Base-by-base conservation (phyloP, 1,284 basidiomycete species). In the Pseudozyma tsukubaensis region DNA sequence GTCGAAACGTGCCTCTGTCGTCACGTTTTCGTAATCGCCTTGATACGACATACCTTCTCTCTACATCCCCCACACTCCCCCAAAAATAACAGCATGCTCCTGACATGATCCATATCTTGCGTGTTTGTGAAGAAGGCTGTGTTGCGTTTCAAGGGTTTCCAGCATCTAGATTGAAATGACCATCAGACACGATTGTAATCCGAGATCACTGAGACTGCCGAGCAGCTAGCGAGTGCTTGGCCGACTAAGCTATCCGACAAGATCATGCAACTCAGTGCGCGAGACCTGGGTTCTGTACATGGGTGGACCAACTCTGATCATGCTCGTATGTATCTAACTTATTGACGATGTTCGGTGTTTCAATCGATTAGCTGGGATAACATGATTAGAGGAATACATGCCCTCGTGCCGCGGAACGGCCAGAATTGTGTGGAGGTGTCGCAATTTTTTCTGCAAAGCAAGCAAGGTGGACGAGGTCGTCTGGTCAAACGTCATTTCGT, bases 51-150 rank as follows among this genome's bases (percentile, higher is more conserved):
- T 49, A 70, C 56, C 42, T 52, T 52, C 52, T 63, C 42, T 36
- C 53, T 43, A 42, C 56, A 32, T 36, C 34, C 39, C 43, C 54
- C 29, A 18, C 39, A 43, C 19, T 37, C 54, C 59, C 54, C 59
- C 66, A 66, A 70, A 69, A 70, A 70, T 70, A 56, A 70, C 61
- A 70, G 61, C 67, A 70, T 70, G 67, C 60, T 57, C 67, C 57
- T 63, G 59, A 69, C 66, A 69, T 69, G 66, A 69, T 29, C 59
- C 10, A 12, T 0, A 19, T 13, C 21, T 24, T 32, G 40, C 16
- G 4, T 19, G 29, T 19, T 21, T 19, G 50, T 49, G n/a, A n/a
- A n/a, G n/a, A n/a, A n/a, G n/a, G n/a, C 37, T 52, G 37, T 43
- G 37, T 32, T 21, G 45, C 14, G 13, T 48, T 34, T 10, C 7